Evolutionary conservation across 139 green algal species (phyloP).

Genomic region (Haematococcus lacustris): DNA sequence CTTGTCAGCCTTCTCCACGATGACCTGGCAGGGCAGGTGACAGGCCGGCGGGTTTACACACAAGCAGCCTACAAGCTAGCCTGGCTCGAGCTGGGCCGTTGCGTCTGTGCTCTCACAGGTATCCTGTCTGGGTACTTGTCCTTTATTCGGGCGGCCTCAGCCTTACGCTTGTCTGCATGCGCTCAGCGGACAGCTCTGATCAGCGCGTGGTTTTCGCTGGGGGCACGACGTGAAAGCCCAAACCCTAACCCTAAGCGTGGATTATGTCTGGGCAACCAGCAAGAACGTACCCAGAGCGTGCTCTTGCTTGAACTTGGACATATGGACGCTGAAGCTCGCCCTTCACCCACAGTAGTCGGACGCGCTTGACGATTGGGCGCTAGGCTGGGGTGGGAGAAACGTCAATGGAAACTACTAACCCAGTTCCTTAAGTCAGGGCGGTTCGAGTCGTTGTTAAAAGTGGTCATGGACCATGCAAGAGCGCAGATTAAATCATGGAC

Average conservation of each 20-base stretch:
- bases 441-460: too few relatives aligned
- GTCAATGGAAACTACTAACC: too few relatives aligned
- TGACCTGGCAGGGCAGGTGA: too few relatives aligned
- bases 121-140: constrained; percentile 97
- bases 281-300: constrained; percentile 69
- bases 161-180: constrained; percentile 85
- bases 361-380: too few relatives aligned
- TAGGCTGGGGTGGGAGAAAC: too few relatives aligned
- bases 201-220: background rate
- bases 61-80: too few relatives aligned
- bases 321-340: background rate
- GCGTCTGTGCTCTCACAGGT: constrained; percentile 67
- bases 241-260: background rate
- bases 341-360: too few relatives aligned
- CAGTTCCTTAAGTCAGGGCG: too few relatives aligned
- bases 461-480: too few relatives aligned
- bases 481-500: too few relatives aligned
- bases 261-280: background rate
- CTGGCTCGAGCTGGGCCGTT: too few relatives aligned
- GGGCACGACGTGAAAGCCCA: background rate
- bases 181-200: background rate
- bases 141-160: constrained; percentile 85
- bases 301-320: constrained; percentile 75
- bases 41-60: too few relatives aligned
- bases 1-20: constrained; percentile 93